A percentile compares a stretch with the other conserved stretches of the same genome.
Conservation (phyloP, 352 stramenopile genomes). For the Pythium pyrilobum region DNA sequence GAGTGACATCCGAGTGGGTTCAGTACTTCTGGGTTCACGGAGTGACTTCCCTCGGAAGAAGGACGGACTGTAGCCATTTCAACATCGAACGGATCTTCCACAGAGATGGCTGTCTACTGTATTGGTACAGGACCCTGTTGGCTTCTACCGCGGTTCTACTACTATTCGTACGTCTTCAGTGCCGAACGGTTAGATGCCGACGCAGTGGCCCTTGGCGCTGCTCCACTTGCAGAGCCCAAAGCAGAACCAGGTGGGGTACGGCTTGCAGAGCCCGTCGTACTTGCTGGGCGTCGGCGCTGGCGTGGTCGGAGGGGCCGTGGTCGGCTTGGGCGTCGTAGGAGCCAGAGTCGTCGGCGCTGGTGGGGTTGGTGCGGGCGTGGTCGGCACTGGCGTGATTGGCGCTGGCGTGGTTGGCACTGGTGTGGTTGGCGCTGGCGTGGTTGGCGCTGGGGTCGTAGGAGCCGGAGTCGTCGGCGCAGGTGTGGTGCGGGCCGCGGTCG, state of each 20-base stretch:
- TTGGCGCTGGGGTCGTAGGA: conserved; percentile 4
- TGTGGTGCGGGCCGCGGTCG: background rate
- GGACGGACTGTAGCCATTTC: too few species aligned
- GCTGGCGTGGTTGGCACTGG: conserved; percentile 2
- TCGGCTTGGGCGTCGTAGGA: background rate
- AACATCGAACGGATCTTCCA: too few species aligned
- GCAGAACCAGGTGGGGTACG: conserved; percentile 9
- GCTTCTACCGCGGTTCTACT: too few species aligned
- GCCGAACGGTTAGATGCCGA: background rate
- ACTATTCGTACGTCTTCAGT: too few species aligned
- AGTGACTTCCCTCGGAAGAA: too few species aligned
- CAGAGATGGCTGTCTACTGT: too few species aligned
- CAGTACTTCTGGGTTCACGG: too few species aligned
- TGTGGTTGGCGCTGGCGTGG: conserved; percentile 1
- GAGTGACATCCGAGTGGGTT: too few species aligned
- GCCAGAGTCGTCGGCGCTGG: background rate
- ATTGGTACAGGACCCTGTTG: too few species aligned
- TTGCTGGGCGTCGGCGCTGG: background rate
- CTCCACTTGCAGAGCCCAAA: conserved; percentile 15
- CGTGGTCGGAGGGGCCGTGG: too few species aligned
- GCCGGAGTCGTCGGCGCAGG: background rate
- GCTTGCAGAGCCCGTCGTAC: conserved; percentile 6
- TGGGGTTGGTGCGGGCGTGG: background rate
- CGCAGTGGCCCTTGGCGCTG: background rate
- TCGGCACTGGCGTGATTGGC: background rate